phyloP scores from a whole-genome alignment of 768 basidiomycete species.

The Neoboletus magnificus region DNA sequence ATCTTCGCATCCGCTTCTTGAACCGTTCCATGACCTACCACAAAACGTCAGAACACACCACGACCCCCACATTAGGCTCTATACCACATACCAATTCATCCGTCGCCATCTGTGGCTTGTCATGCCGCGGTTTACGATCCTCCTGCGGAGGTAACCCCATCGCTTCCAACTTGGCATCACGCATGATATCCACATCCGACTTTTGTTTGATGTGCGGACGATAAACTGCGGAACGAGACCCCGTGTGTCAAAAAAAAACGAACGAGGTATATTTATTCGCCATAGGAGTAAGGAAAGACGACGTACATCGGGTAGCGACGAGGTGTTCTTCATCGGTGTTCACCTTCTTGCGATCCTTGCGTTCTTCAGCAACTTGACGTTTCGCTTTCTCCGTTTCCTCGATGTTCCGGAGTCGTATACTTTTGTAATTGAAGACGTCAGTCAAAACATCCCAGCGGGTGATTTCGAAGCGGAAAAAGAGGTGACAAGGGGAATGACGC shows the following conservation, averaged over 20 bases:
- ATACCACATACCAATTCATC: conserved; percentile 72
- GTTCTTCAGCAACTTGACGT: conserved; percentile 73
- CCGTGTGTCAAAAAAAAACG: neutral
- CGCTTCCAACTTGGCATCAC: conserved; percentile 84
- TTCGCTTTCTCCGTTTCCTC: conserved; percentile 98
- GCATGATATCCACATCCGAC: conserved; percentile 83
- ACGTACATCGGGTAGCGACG: conserved; percentile 82
- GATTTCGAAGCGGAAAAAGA: neutral
- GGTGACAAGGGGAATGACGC: conserved; percentile 39
- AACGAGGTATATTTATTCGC: neutral
- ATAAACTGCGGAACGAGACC: conserved; percentile 54
- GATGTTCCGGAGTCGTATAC: conserved; percentile 88
- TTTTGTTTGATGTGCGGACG: conserved; percentile 78
- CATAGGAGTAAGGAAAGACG: neutral
- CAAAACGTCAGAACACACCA: neutral
- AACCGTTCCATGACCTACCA: conserved; percentile 92
- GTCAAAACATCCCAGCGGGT: too few relatives aligned
- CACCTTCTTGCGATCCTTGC: conserved; percentile 52
- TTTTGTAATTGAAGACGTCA: conserved; percentile 26
- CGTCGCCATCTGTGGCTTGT: conserved; percentile 78
- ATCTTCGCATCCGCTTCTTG: conserved; percentile 93
- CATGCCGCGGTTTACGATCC: conserved; percentile 39
- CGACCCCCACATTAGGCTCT: neutral
- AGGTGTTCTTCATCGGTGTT: conserved; percentile 78
- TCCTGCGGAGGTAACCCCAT: conserved; percentile 64